A percentile compares a stretch with the other conserved stretches of the same genome.
These are phyloP conservation scores for Colletotrichum caudatum DNA, from an alignment of 2,329 filamentous ascomycete species.

Conservation along the genomic window DNA sequence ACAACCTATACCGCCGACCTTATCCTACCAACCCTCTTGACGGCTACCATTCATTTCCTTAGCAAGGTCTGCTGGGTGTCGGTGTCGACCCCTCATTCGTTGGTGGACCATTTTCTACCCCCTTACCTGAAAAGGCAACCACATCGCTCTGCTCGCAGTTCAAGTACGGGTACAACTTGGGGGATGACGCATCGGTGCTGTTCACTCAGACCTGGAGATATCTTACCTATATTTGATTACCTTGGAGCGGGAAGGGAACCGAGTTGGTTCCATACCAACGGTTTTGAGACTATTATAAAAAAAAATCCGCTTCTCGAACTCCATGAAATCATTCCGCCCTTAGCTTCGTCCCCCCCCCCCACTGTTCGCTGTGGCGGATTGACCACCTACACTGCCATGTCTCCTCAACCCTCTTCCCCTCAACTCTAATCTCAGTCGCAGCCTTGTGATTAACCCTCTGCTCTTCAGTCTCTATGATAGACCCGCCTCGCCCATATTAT, in stretches of 20 bases:
- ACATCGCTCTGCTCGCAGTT: constrained; percentile 22
- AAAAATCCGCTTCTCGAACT: constrained; percentile 18
- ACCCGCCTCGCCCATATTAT: background rate
- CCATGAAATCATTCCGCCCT: constrained; percentile 22
- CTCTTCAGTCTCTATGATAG: background rate
- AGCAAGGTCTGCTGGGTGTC: background rate
- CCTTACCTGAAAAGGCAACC: constrained; percentile 31
- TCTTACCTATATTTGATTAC: background rate
- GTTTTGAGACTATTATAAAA: background rate
- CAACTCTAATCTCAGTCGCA: background rate
- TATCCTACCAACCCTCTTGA: background rate
- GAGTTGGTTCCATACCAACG: background rate
- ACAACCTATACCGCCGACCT: background rate
- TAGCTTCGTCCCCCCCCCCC: constrained; percentile 11
- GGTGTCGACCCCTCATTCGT: background rate
- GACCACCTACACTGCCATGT: background rate
- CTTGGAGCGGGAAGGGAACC: background rate
- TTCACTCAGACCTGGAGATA: background rate
- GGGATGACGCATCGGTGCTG: background rate
- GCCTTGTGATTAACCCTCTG: background rate
- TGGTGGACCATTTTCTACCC: background rate
- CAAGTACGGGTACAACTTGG: background rate
- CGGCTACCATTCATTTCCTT: background rate
- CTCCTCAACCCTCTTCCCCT: background rate
- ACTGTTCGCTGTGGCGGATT: background rate